Conservation (phyloP, 257 asterid species). For the Nicotiana attenuata region DNA sequence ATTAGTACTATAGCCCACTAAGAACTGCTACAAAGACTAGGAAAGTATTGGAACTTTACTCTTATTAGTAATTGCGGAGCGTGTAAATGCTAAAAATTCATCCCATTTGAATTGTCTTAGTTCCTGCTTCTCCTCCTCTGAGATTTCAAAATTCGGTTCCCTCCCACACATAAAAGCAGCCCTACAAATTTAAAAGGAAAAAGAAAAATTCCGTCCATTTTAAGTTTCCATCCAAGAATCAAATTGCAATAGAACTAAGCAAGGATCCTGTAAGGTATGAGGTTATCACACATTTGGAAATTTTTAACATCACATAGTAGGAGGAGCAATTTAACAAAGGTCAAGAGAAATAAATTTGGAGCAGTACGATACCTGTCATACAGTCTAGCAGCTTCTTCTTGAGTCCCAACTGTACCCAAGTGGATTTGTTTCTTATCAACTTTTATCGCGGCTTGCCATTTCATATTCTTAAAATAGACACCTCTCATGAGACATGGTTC, state of each 20-base stretch:
- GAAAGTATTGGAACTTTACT: conserved; percentile 30
- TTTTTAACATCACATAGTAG: neutral
- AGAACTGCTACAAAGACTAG: neutral
- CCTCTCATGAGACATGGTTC: conserved; percentile 84
- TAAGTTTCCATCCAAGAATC: neutral
- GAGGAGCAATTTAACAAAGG: neutral
- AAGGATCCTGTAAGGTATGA: neutral
- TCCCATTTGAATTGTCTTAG: conserved; percentile 72
- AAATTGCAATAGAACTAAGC: neutral
- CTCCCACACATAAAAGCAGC: conserved; percentile 98
- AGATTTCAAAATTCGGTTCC: conserved; percentile 85
- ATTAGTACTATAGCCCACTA: neutral
- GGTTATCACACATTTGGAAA: neutral
- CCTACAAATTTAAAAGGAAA: conserved; percentile 35
- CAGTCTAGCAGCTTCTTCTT: conserved; percentile 89
- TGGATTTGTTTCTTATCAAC: conserved; percentile 97
- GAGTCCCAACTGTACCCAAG: conserved; percentile 89
- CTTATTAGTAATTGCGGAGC: conserved; percentile 77
- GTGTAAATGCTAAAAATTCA: conserved; percentile 71
- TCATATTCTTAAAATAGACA: conserved; percentile 86
- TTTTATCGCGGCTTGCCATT: conserved; percentile 99
- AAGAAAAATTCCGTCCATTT: neutral
- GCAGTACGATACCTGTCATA: conserved; percentile 64
- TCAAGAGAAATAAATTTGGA: neutral
- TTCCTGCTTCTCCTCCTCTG: conserved; percentile 79